Percentiles rank a stretch among this genome's conserved stretches.
These are phyloP conservation scores for Yarrowia divulgata DNA, from an alignment of 805 yeast genomes.

Conservation along the genomic window DNA sequence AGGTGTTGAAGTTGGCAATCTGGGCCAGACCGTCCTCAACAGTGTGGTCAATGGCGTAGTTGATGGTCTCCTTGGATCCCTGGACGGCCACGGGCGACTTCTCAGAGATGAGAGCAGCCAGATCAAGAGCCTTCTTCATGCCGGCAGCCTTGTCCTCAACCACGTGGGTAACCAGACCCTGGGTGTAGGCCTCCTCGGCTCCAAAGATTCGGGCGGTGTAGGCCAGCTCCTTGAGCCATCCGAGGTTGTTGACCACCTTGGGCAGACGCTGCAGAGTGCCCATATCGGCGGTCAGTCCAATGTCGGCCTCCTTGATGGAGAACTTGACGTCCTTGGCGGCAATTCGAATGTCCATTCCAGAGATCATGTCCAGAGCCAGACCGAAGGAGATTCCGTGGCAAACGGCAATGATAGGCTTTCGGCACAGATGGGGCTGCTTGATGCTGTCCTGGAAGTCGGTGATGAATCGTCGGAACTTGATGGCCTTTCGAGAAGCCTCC, in stretches of 20 bases:
- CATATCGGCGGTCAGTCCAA: conserved; percentile 81
- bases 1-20: conserved; percentile 63
- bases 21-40: conserved; percentile 58
- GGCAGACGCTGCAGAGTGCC: conserved; percentile 78
- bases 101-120: conserved; percentile 58
- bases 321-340: conserved; percentile 61
- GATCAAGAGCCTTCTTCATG: conserved; percentile 56
- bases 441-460: conserved; percentile 66
- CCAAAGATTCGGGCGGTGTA: conserved; percentile 66
- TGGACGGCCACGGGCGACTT: conserved; percentile 65
- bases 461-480: conserved; percentile 53
- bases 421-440: conserved; percentile 46
- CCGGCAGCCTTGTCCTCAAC: conserved; percentile 60
- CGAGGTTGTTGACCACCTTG: conserved; percentile 58
- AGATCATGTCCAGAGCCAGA: conserved; percentile 69
- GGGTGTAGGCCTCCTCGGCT: conserved; percentile 60
- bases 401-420: conserved; percentile 66
- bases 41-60: conserved; percentile 53
- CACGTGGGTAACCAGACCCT: conserved; percentile 62
- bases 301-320: conserved; percentile 71
- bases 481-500: conserved; percentile 48
- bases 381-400: conserved; percentile 72
- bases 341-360: conserved; percentile 65
- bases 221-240: conserved; percentile 66
- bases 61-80: conserved; percentile 67